Base-by-base conservation (phyloP, 768 basidiomycete genomes). In the Lyophyllum shimeji region DNA sequence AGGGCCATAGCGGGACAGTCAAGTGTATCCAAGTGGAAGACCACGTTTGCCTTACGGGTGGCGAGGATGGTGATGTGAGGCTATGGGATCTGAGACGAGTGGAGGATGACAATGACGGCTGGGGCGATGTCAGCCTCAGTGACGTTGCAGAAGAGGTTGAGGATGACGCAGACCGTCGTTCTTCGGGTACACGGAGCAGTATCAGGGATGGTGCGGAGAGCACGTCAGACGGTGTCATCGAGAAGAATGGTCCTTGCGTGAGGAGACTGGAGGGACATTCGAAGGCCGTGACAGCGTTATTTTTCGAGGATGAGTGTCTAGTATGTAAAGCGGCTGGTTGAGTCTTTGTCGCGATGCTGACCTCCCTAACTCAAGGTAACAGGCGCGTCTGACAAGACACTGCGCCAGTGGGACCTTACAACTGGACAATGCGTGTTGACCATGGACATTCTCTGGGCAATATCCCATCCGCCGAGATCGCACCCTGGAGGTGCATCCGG, bases 401-500 rank as follows among this genome's bases (percentile, higher is more conserved):
- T 99, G 52, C 91, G 97, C 2, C 96, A 98, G 69, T 99, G 97
- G 97, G 97, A 98, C 67, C 83, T 98, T 52, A 84, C 83, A 18
- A 98, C 97, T 0, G 97, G 96, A 7, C 97, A 98, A 77, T 99
- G 97, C 71, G 89, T 98, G 45, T 88, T 97, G 78, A 96, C 96
- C 21, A 99, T 99, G 97, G 97, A 99, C 71, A 97, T 99, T 60
- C 85, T 99, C 23, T 99, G 97, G 97, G 97, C 96, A 1, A 96
- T 98, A 62, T 94, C 93, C 9, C 96, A 98, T 71, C 86, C 94
- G 2, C 80, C 87, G 37, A 67, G 74, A 23, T 65, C 77, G 11
- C 69, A 70, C 15, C 67, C 80, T 20, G 73, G 76, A 17, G 69
- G 63, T 43, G 69, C 72, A 1, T 56, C 81, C 29, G 70, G 80